phyloP scores from a whole-genome alignment of 2,329 filamentous ascomycete species.

The Colletotrichum australisinense region DNA sequence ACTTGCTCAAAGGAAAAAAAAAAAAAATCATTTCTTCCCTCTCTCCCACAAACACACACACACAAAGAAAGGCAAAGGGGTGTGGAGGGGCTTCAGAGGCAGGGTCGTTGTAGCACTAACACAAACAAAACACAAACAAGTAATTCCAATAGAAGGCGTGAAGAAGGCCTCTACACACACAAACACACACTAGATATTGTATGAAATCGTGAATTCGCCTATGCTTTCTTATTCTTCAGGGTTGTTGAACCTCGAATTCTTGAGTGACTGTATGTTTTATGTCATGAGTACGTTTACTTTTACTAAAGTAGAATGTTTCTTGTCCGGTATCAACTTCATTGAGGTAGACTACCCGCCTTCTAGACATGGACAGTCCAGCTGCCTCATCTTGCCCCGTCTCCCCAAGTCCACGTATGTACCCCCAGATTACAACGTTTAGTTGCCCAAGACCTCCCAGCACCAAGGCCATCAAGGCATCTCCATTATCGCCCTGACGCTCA shows the following conservation, averaged over 20 bases:
- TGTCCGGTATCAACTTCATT: no score
- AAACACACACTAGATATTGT: background rate
- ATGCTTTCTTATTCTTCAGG: background rate
- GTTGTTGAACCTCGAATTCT: background rate
- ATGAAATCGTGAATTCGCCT: background rate
- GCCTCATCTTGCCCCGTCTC: background rate
- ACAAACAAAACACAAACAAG: constrained; percentile 6
- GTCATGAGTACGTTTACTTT: no score
- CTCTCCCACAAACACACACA: background rate
- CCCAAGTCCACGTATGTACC: background rate
- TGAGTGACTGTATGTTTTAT: no score
- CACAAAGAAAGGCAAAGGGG: background rate
- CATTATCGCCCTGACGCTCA: constrained; percentile 54
- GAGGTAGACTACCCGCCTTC: background rate
- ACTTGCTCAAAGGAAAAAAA: background rate
- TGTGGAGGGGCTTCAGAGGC: background rate
- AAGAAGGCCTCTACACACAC: constrained; percentile 18
- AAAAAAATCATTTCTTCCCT: background rate
- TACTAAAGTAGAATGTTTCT: no score
- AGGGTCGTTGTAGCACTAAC: constrained; percentile 33
- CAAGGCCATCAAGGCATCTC: constrained; percentile 37
- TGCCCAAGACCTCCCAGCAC: no score
- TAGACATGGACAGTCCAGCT: background rate
- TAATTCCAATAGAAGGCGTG: constrained; percentile 32
- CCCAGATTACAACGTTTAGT: background rate